Percentiles rank a stretch among this genome's conserved stretches.
These are phyloP conservation scores for Clarkia xantiana DNA, from an alignment of 345 rosid species.

Conservation along the genomic window DNA sequence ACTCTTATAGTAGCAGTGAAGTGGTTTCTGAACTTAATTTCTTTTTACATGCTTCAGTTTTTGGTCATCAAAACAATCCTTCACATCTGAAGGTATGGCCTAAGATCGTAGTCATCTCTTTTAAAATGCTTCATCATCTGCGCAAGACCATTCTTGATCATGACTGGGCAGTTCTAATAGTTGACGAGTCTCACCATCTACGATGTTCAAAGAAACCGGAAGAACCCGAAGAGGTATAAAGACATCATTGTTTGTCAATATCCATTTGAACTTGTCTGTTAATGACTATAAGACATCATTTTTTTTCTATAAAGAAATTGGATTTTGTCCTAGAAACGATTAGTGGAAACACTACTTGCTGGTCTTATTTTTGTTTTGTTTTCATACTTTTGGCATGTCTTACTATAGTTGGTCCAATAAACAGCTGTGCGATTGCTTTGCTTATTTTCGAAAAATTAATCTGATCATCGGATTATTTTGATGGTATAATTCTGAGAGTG, in stretches of 20 bases:
- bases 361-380: not conserved
- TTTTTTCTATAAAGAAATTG: too few species aligned
- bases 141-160: slow-evolving; percentile 51
- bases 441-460: too few species aligned
- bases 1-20: not conserved
- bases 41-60: slow-evolving; percentile 36
- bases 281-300: too few species aligned
- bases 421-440: not conserved
- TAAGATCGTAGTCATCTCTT: slow-evolving; percentile 79
- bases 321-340: too few species aligned
- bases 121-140: slow-evolving; percentile 72
- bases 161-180: slow-evolving; percentile 78
- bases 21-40: not conserved
- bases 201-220: slow-evolving; percentile 59
- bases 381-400: not conserved
- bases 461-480: too few species aligned
- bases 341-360: not conserved
- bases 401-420: not conserved
- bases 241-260: slow-evolving; percentile 1
- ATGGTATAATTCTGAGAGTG: too few species aligned
- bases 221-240: slow-evolving; percentile 63
- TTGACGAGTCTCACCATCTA: slow-evolving; percentile 91
- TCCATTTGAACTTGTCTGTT: too few species aligned
- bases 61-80: slow-evolving; percentile 75
- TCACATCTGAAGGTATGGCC: slow-evolving; percentile 53